These are phyloP conservation scores for Allium cepa DNA, from an alignment of 106 monocot genomes.

Conservation along the genomic window DNA sequence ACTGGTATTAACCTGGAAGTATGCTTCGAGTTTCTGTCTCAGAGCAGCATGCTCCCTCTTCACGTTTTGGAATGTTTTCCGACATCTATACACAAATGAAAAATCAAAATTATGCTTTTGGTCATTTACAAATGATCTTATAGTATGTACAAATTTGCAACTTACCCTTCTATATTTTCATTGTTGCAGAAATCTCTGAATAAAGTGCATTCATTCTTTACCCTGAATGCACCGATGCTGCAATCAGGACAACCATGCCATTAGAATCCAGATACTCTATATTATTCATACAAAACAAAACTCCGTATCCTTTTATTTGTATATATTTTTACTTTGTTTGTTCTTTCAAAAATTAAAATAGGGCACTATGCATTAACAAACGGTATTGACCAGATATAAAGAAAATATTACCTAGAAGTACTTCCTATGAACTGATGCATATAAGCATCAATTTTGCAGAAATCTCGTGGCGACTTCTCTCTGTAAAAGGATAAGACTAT, in stretches of 20 bases:
- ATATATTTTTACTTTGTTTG: background rate
- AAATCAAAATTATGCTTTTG: background rate
- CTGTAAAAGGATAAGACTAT: slow-evolving; percentile 12
- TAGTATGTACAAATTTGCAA: too few relatives aligned
- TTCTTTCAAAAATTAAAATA: background rate
- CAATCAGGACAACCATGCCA: slow-evolving; percentile 11
- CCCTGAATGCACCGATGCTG: slow-evolving; percentile 80
- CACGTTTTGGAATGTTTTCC: slow-evolving; percentile 62
- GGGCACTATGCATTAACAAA: too few relatives aligned
- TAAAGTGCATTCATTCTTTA: slow-evolving; percentile 76
- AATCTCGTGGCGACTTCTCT: slow-evolving; percentile 61
- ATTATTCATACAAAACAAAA: background rate
- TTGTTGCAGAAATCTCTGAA: slow-evolving; percentile 56
- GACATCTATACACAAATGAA: slow-evolving; percentile 31
- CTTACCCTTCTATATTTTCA: slow-evolving; percentile 67
- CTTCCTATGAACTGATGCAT: slow-evolving; percentile 88
- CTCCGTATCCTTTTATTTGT: background rate
- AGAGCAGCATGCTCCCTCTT: slow-evolving; percentile 74
- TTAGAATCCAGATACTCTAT: background rate
- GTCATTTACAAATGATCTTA: too few relatives aligned
- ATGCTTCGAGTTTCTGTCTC: slow-evolving; percentile 77
- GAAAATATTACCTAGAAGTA: slow-evolving; percentile 49
- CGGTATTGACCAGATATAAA: background rate
- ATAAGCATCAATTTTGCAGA: slow-evolving; percentile 50
- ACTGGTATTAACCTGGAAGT: slow-evolving; percentile 46